Base-by-base conservation (phyloP, 441 rosid species). In the Populus hybrid region DNA sequence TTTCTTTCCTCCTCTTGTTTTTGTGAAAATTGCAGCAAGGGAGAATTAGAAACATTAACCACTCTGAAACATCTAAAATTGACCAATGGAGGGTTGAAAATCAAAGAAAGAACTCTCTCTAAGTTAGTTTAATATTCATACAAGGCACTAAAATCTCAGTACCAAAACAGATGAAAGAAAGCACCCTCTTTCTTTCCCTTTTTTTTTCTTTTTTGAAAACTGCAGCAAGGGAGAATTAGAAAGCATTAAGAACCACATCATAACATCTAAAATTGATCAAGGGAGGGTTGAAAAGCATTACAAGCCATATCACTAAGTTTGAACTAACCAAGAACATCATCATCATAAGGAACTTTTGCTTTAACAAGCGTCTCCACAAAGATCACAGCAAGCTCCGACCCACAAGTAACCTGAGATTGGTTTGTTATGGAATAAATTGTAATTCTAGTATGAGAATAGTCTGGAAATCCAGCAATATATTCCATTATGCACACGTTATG, bases 311-410 rank as follows among this genome's bases (percentile, higher is more conserved):
- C 59, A 78, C 73, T 54, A 72, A 65, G 81, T 79, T 50, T 70
- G 69, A 81, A 91, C 97, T 84, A 85, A 93, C 98, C 96, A 82
- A 94, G 87, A 69, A 79, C 73, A 79, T 88, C 89, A 67, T 91
- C 92, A 32, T 90, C 84, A 78, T 86, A 94, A 66, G 96, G 85
- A 85, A 87, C 77, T 83, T 89, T 93, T 73, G 89, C 97, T 83
- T 94, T 96, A 78, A 86, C 88, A 76, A 96, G 92, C 14, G 91
- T 85, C 79, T 93, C 98, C 32, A 93, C 94, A 72, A 92, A 92
- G 84, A 91, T 77, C 11, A 87, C 80, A 72, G 92, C 94, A 73
- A 96, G 98, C 84, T 96, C 97, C 0, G 97, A 94, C 63, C 98
- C 99, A 84, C 98, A 96, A 57, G 90, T 92, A 75, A 96, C 86